Percentiles rank a stretch among this genome's conserved stretches.
Evolutionary conservation across 345 rosid genomes (phyloP).

Genomic region (Gynandropsis gynandra): DNA sequence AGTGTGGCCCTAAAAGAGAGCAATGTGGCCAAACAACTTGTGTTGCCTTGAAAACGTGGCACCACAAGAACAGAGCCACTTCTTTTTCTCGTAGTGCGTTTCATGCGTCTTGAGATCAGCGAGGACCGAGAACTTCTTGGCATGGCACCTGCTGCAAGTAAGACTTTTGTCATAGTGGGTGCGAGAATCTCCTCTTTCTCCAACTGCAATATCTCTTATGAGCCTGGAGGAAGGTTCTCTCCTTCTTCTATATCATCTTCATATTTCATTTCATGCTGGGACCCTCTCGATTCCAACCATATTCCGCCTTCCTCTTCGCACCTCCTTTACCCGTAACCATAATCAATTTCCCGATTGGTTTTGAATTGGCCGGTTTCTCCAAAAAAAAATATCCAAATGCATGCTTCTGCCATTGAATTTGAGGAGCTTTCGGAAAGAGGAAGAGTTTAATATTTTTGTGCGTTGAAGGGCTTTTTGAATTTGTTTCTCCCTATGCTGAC

Average conservation of each 20-base stretch:
- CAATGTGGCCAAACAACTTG: conserved; percentile 89
- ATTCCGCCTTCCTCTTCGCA: too few relatives aligned
- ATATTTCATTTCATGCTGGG: conserved; percentile 72
- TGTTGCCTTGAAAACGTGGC: conserved; percentile 97
- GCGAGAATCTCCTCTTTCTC: conserved; percentile 99
- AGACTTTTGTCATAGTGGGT: conserved; percentile 95
- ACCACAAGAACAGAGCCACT: conserved; percentile 97
- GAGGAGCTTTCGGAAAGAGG: too few relatives aligned
- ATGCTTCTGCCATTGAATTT: too few relatives aligned
- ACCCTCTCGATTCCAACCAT: too few relatives aligned
- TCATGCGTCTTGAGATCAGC: conserved; percentile 98
- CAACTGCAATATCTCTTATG: conserved; percentile 81
- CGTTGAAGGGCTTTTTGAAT: too few relatives aligned
- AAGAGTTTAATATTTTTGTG: too few relatives aligned
- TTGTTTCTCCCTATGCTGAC: too few relatives aligned
- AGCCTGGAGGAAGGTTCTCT: conserved; percentile 88
- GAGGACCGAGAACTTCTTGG: conserved; percentile 85
- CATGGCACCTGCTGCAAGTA: conserved; percentile 82
- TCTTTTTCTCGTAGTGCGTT: conserved; percentile 94
- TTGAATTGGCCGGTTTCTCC: too few relatives aligned
- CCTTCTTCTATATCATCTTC: conserved; percentile 94
- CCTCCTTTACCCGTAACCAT: too few relatives aligned
- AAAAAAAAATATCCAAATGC: too few relatives aligned
- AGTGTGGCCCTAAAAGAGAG: conserved; percentile 95
- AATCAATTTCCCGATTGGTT: too few relatives aligned